A percentile compares a stretch with the other conserved stretches of the same genome.
Evolutionary conservation across 352 stramenopile species (phyloP).

Genomic region (Lagenidium sp.): DNA sequence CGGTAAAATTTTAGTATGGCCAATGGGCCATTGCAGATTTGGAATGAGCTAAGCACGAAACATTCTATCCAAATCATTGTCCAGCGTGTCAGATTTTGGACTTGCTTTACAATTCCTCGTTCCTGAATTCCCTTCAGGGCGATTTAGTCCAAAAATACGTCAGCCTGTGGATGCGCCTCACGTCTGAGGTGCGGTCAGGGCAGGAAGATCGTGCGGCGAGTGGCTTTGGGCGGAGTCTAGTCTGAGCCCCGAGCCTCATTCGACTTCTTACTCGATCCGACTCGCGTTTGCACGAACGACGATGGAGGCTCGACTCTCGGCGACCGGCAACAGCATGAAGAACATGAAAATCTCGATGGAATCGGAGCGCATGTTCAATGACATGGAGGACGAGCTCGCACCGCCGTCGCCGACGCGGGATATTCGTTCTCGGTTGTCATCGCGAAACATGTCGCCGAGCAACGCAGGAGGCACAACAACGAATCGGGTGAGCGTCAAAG

Average conservation of each 20-base stretch:
- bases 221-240: too few relatives aligned
- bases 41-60: neutral
- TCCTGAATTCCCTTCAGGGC: too few relatives aligned
- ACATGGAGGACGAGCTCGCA: constrained; percentile 64
- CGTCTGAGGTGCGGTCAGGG: too few relatives aligned
- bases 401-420: constrained; percentile 41
- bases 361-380: constrained; percentile 69
- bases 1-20: constrained; percentile 47
- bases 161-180: too few relatives aligned
- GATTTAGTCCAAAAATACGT: too few relatives aligned
- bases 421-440: constrained; percentile 47
- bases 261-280: too few relatives aligned
- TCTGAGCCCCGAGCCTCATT: too few relatives aligned
- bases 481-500: constrained; percentile 60
- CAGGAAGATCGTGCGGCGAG: too few relatives aligned
- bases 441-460: constrained; percentile 43
- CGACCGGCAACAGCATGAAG: constrained; percentile 56
- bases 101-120: too few relatives aligned
- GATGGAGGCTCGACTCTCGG: constrained; percentile 61
- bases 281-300: neutral
- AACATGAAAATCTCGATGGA: constrained; percentile 81
- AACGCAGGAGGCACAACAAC: constrained; percentile 11
- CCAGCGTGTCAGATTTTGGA: too few relatives aligned
- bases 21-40: neutral
- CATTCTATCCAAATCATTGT: neutral